Evolutionary conservation across 2,329 filamentous ascomycete genomes (phyloP), one percentile per base, ranked within the genome.

Genomic region (Tolypocladium ovalisporum): DNA sequence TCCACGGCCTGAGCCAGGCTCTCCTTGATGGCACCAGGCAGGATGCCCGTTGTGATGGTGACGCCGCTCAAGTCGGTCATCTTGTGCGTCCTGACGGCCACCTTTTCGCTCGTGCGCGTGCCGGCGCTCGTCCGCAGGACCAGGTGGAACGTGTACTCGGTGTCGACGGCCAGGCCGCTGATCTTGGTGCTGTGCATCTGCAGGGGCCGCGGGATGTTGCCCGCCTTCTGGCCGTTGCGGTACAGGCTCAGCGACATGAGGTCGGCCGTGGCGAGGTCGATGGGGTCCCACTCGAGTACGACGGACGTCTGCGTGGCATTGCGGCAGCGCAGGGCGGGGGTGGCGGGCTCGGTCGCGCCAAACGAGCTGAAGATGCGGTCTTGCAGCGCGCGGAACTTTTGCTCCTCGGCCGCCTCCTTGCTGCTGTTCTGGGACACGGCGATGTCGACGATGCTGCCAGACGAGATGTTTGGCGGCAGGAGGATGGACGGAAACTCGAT

Each of bases 401-500:
- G 80, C 65, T 90, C 84, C 60, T 90, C 84, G 63, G 85, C 80
- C 56, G 81, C 72, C 76, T 99, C 94, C 59, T 92, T 90, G 56
- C 79, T 75, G 65, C 83, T 79, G 75, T 99, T 99, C 71, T 93
- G 90, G 59, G 87, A 81, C 64, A 99, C 94, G 60, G 90, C 91
- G 73, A 99, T 97, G 74, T 99, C 94, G 72, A 99, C 94, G 67
- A 99, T 97, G 71, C 89, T 95, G 65, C 94, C 94, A 19, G 91
- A 96, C 61, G 90, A 87, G 73, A 99, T 99, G 71, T 96, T 92
- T 61, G 89, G 89, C 1, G 94, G 94, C 19, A 99, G 86, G 54
- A 99, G 88, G 63, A 99, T 96, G 52, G 94, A 97, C 39, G 94
- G 94, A 70, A 99, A 99, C 72, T 99, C 94, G 71, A 99, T 97